phyloP scores from a whole-genome alignment of 176 grass and related monocot species.

The Pontederia paniculata region DNA sequence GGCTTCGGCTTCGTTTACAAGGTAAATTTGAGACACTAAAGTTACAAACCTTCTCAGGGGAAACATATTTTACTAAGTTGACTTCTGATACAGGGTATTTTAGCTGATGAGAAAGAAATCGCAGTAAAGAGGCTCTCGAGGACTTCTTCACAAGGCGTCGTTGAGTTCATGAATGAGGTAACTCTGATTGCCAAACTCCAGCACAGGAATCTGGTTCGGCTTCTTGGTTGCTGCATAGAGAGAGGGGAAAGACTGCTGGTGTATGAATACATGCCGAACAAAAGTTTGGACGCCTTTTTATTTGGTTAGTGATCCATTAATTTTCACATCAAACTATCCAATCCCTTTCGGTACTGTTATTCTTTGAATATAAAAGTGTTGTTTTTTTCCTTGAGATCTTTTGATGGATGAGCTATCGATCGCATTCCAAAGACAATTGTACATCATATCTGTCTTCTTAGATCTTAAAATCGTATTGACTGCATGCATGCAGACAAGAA shows the following conservation, averaged over 20 bases:
- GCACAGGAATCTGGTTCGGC: background rate
- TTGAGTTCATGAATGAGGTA: conserved; percentile 4
- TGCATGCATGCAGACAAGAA: background rate
- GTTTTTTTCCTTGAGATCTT: background rate
- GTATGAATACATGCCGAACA: conserved; percentile 1
- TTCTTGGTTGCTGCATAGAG: background rate
- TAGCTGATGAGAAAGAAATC: background rate
- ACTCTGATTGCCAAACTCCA: background rate
- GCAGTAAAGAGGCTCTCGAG: conserved; percentile 5
- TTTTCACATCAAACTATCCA: too few species aligned
- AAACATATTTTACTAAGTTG: background rate
- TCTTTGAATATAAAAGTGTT: too few species aligned
- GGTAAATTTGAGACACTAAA: background rate
- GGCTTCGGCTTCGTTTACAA: background rate
- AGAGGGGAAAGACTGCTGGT: conserved; percentile 6
- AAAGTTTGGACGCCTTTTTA: background rate
- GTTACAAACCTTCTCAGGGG: too few species aligned
- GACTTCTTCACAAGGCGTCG: background rate
- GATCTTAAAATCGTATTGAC: too few species aligned
- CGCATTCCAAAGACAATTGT: too few species aligned
- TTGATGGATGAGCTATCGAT: too few species aligned
- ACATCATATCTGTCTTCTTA: background rate
- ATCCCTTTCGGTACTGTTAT: too few species aligned
- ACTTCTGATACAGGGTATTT: background rate
- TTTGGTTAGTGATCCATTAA: background rate